phyloP scores from a whole-genome alignment of 306 rosid genomes.

The Casuarina equisetifolia region DNA sequence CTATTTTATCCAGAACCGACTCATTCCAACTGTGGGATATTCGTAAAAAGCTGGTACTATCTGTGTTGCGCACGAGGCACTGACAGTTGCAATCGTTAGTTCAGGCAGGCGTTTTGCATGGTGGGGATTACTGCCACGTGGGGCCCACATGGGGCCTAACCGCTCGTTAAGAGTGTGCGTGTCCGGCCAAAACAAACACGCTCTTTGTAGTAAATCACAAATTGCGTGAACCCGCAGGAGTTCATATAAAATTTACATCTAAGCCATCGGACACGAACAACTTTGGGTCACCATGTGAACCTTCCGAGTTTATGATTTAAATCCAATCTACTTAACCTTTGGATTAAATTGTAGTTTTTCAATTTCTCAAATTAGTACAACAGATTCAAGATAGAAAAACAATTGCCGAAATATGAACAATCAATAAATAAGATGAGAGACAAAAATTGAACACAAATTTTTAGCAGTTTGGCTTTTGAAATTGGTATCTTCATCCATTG shows the following conservation, averaged over 20 bases:
- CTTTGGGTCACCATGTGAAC: neutral
- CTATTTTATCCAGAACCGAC: neutral
- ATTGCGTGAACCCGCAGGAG: constrained; percentile 15
- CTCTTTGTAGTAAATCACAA: constrained; percentile 3
- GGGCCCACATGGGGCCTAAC: constrained; percentile 23
- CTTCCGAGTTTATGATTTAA: no score
- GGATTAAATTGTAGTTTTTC: no score
- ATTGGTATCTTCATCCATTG: no score
- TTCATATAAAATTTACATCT: neutral
- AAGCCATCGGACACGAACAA: neutral
- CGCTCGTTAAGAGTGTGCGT: neutral
- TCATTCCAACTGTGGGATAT: neutral
- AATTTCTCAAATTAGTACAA: no score
- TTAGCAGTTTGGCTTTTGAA: no score
- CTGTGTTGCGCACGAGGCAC: neutral
- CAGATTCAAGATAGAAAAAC: no score
- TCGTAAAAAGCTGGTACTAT: neutral
- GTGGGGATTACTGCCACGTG: constrained; percentile 1
- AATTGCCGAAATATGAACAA: no score
- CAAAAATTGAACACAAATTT: no score
- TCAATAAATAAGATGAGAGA: no score
- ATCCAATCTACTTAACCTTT: no score
- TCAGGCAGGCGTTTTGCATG: constrained; percentile 43
- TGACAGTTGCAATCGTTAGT: constrained; percentile 24
- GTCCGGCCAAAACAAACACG: constrained; percentile 7